Evolutionary conservation across 2,329 filamentous ascomycete genomes (phyloP).

Genomic region (Xenoacremonium recifei): DNA sequence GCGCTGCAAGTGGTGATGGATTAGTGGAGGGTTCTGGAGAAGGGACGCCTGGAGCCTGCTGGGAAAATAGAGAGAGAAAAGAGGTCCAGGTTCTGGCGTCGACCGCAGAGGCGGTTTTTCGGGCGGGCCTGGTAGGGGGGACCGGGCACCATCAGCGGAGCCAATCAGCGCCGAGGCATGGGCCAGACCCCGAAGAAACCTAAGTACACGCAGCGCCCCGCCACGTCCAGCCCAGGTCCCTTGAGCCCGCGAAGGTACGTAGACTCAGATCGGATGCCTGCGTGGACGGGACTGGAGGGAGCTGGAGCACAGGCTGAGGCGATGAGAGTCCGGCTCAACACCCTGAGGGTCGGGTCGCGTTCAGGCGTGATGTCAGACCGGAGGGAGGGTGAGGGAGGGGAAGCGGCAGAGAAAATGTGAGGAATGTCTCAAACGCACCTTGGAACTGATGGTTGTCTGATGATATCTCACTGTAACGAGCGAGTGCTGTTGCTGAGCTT

Average conservation of each 20-base stretch:
- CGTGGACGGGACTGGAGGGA: neutral
- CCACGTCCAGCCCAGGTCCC: slow-evolving; percentile 25
- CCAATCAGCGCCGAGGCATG: slow-evolving; percentile 36
- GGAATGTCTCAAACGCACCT: too few relatives aligned
- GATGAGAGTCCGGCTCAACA: too few relatives aligned
- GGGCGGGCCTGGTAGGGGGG: slow-evolving; percentile 29
- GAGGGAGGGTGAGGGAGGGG: slow-evolving; percentile 1
- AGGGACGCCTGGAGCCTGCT: slow-evolving; percentile 20
- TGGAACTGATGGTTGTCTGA: too few relatives aligned
- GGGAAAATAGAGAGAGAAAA: slow-evolving; percentile 27
- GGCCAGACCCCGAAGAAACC: too few relatives aligned
- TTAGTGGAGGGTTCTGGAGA: slow-evolving; percentile 28
- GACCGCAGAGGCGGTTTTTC: slow-evolving; percentile 26
- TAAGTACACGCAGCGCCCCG: slow-evolving; percentile 20
- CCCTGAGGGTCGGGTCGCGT: too few relatives aligned
- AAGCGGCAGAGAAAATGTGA: slow-evolving; percentile 5
- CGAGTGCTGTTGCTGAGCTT: too few relatives aligned
- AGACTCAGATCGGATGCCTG: neutral
- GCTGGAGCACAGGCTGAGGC: neutral
- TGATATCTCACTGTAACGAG: too few relatives aligned
- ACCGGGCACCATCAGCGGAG: slow-evolving; percentile 16
- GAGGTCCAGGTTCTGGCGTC: slow-evolving; percentile 22
- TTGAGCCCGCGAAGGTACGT: neutral
- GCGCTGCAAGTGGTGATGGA: slow-evolving; percentile 25
- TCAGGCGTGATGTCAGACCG: too few relatives aligned